Conservation (phyloP, 176 grass and related monocot species). For the Aechmea fasciata region DNA sequence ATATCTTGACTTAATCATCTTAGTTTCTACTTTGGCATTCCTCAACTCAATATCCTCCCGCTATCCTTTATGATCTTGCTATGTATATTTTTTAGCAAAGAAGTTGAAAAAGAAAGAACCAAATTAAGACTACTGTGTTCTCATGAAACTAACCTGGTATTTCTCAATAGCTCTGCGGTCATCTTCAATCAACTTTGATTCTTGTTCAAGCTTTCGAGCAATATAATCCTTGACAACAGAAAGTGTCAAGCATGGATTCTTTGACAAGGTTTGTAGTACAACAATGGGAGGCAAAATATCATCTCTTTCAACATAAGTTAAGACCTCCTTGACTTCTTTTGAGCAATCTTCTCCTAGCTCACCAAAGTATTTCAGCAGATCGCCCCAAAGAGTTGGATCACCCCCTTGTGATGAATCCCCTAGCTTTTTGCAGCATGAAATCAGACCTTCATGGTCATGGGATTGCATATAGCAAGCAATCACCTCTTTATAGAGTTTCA, state of each 20-base stretch:
- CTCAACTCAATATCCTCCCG: no score
- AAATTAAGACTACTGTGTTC: background rate
- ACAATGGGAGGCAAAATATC: slow-evolving; percentile 91
- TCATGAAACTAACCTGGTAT: slow-evolving; percentile 64
- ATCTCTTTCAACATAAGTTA: slow-evolving; percentile 81
- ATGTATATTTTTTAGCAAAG: background rate
- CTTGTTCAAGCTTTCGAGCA: slow-evolving; percentile 85
- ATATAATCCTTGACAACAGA: slow-evolving; percentile 97
- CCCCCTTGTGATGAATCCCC: slow-evolving; percentile 79
- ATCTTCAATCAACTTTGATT: slow-evolving; percentile 91
- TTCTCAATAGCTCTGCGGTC: slow-evolving; percentile 82
- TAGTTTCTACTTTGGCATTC: no score
- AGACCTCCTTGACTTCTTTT: slow-evolving; percentile 94
- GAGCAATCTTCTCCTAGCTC: slow-evolving; percentile 88
- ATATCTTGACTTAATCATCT: no score
- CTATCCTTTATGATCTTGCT: no score
- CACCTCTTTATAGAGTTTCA: slow-evolving; percentile 93
- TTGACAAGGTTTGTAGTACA: slow-evolving; percentile 75
- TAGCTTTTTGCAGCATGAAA: slow-evolving; percentile 90
- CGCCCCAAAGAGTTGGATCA: slow-evolving; percentile 83
- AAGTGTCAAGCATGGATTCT: slow-evolving; percentile 72
- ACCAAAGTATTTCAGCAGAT: slow-evolving; percentile 91
- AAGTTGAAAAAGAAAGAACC: background rate
- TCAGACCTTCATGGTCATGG: slow-evolving; percentile 90
- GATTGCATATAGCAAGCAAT: slow-evolving; percentile 95